Percentiles rank a stretch among this genome's conserved stretches.
Evolutionary conservation across 192 early-diverging fungal genomes (phyloP).

Genomic region (Backusella luteola): DNA sequence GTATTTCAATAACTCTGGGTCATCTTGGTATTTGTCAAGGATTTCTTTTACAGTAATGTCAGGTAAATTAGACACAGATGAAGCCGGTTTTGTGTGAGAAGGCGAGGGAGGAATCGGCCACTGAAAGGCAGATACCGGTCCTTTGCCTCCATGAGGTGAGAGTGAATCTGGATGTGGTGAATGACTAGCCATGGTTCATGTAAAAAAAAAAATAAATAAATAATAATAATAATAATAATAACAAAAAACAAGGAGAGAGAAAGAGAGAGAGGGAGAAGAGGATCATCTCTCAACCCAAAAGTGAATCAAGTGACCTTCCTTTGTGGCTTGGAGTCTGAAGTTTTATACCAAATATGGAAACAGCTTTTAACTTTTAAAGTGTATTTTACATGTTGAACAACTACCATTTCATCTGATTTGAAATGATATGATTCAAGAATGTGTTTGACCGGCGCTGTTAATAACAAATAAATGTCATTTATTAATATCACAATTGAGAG

Average conservation of each 20-base stretch:
- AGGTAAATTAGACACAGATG: neutral
- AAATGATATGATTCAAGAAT: too few relatives aligned
- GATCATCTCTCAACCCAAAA: neutral
- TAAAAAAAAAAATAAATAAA: neutral
- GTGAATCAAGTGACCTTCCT: neutral
- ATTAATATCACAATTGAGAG: neutral
- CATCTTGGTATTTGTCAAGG: slow-evolving; percentile 12
- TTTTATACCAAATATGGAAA: neutral
- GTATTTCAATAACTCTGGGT: slow-evolving; percentile 18
- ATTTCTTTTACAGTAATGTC: slow-evolving; percentile 15
- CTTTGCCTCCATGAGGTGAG: neutral
- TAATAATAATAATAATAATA: neutral
- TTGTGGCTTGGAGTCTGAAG: slow-evolving; percentile 2
- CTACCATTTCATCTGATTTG: too few relatives aligned
- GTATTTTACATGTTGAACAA: neutral
- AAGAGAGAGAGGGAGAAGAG: neutral
- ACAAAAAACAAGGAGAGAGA: neutral
- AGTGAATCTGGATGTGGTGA: slow-evolving; percentile 2
- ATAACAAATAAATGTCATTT: neutral
- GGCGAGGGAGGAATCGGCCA: slow-evolving; percentile 18
- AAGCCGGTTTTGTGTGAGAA: neutral
- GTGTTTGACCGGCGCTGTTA: neutral
- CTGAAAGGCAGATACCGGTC: slow-evolving; percentile 6
- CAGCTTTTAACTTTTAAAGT: neutral
- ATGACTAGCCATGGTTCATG: neutral